Evolutionary conservation across 1,284 basidiomycete genomes (phyloP), one percentile per base, ranked within the genome.

Genomic region (Marasmius oreades): DNA sequence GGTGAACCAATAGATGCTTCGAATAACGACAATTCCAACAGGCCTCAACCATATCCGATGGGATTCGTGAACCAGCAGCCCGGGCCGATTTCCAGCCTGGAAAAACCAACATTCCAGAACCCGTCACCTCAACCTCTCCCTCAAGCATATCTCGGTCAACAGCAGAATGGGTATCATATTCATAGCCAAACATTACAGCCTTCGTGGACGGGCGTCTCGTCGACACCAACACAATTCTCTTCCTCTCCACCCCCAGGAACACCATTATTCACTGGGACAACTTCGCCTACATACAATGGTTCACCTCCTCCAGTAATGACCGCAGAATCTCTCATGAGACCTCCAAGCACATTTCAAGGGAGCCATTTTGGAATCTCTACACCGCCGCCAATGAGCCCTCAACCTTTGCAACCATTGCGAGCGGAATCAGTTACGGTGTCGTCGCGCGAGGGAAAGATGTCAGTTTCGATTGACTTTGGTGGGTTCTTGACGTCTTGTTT

Each of bases 381-480:
- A 47, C 64, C 62, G 48, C 64, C 46, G 48, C 46, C 66, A 63
- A 59, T 59, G 55, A 58, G 63, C 48, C 62, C 69, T 56, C 55
- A 64, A 28, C 34, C 39, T 34, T 28, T 52, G 14, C 55, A 64
- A 28, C 34, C 39, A 39, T 28, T 52, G 14, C 36, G 47, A 51
- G 36, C 39, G 33, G 48, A 50, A 20, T 22, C 5, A 4, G 28
- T 10, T 12, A 28, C 67, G 44, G 56, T 64, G 14, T 56, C 59
- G 18, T 57, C 68, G 5, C 79, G 86, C 57, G 85, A 87, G 64
- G 81, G 84, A 18, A 86, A 83, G 64, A 77, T 91, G 72, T 88
- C 86, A 14, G 77, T 92, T 23, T 82, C 87, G 3, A 88, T 92
- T 61, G 90, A 92, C 70, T 92, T 92, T 66, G 88, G 88, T 86